A percentile compares a stretch with the other conserved stretches of the same genome.
These are phyloP conservation scores for Carallia brachiata DNA, from an alignment of 345 rosid genomes.

Conservation along the genomic window DNA sequence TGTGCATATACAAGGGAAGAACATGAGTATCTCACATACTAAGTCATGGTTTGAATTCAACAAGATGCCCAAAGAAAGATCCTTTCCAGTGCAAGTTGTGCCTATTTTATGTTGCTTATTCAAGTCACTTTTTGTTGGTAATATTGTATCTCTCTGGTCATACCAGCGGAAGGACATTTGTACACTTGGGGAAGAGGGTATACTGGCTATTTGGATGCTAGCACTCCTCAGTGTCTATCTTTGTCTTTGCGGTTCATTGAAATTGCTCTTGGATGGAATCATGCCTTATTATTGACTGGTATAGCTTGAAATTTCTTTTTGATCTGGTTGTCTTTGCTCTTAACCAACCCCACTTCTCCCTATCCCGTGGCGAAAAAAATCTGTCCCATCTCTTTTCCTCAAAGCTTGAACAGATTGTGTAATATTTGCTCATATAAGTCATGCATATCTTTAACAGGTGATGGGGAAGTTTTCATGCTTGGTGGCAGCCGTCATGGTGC, in stretches of 20 bases:
- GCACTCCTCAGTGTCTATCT: slow-evolving; percentile 42
- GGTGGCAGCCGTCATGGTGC: slow-evolving; percentile 57
- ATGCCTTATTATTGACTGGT: slow-evolving; percentile 65
- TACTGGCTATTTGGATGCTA: slow-evolving; percentile 41
- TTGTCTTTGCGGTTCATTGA: slow-evolving; percentile 36
- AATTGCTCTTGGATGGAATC: slow-evolving; percentile 85
- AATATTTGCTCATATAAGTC: background rate
- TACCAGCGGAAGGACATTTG: slow-evolving; percentile 56
- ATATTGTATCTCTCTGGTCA: slow-evolving; percentile 16
- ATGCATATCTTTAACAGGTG: slow-evolving; percentile 37
- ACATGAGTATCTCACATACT: background rate
- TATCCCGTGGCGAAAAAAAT: background rate
- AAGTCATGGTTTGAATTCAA: background rate
- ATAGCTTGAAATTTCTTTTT: background rate
- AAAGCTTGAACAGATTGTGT: background rate
- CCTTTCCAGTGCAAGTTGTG: background rate
- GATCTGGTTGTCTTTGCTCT: background rate
- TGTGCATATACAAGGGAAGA: background rate
- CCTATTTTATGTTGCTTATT: background rate
- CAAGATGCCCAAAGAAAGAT: background rate
- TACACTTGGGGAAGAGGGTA: slow-evolving; percentile 90
- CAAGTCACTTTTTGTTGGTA: background rate
- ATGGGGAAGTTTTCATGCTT: slow-evolving; percentile 60
- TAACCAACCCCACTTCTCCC: background rate
- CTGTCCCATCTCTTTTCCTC: background rate